phyloP scores from a whole-genome alignment of 2,329 filamentous ascomycete genomes.

The Fusarium sp. region DNA sequence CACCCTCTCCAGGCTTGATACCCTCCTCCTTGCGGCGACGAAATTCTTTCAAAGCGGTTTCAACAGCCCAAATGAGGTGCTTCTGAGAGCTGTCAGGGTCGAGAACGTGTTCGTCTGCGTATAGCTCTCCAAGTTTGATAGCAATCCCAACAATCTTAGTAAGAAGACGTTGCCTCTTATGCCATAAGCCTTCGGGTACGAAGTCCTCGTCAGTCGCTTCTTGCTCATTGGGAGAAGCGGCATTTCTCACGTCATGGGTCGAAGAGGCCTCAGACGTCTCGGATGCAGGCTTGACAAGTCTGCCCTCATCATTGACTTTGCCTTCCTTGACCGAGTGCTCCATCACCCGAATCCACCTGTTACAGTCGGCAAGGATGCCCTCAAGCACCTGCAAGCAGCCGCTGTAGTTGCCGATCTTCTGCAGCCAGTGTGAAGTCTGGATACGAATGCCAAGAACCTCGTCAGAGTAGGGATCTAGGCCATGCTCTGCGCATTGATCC shows the following conservation, averaged over 20 bases:
- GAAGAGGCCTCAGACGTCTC: constrained; percentile 14
- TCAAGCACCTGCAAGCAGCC: constrained; percentile 81
- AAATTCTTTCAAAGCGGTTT: constrained; percentile 79
- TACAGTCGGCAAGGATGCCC: constrained; percentile 74
- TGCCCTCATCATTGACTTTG: constrained; percentile 52
- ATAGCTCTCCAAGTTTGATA: constrained; percentile 86
- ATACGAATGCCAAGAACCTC: constrained; percentile 91
- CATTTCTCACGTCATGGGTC: neutral
- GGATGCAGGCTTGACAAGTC: constrained; percentile 35
- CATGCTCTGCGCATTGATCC: constrained; percentile 73
- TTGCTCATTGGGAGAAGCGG: constrained; percentile 23
- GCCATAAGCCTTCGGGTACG: constrained; percentile 59
- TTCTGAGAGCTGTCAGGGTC: constrained; percentile 75
- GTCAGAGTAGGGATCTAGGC: constrained; percentile 88
- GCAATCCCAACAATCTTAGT: constrained; percentile 78
- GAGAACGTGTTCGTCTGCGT: constrained; percentile 77
- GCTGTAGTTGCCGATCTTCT: constrained; percentile 75
- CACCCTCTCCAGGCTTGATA: constrained; percentile 72
- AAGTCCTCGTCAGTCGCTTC: constrained; percentile 38
- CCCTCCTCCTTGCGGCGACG: constrained; percentile 72
- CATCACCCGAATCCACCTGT: constrained; percentile 65
- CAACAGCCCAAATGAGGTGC: constrained; percentile 82
- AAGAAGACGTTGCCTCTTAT: constrained; percentile 71
- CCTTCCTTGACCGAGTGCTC: constrained; percentile 60
- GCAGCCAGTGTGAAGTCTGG: constrained; percentile 79